phyloP scores from a whole-genome alignment of 2,329 filamentous ascomycete species.

The Nemania sp. region DNA sequence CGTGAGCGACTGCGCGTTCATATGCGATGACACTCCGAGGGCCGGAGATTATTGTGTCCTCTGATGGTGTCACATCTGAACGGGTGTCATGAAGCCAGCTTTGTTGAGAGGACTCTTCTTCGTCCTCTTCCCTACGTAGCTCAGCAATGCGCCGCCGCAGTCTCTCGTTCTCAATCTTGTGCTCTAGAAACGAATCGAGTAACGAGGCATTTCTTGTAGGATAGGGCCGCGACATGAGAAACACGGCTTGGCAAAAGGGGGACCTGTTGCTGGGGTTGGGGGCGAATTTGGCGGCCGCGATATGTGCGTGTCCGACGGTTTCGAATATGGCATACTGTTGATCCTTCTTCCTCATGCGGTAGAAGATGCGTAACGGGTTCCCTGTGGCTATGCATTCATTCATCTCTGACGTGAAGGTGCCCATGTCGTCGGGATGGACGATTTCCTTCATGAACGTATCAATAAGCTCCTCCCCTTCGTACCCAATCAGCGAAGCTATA shows the following conservation, averaged over 20 bases:
- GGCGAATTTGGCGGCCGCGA: conserved; percentile 69
- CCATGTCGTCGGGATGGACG: conserved; percentile 83
- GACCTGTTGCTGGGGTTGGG: conserved; percentile 67
- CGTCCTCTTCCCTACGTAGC: conserved; percentile 81
- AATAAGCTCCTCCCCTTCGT: conserved; percentile 69
- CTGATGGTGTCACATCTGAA: conserved; percentile 58
- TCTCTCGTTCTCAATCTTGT: conserved; percentile 95
- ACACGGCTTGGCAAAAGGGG: conserved; percentile 83
- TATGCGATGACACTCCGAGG: conserved; percentile 39
- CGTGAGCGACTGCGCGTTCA: conserved; percentile 48
- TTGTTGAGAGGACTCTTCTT: conserved; percentile 71
- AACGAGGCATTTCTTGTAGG: conserved; percentile 84
- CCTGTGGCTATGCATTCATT: conserved; percentile 85
- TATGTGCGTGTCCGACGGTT: conserved; percentile 89
- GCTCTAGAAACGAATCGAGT: conserved; percentile 90
- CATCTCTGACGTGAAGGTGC: conserved; percentile 83
- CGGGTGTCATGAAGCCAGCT: conserved; percentile 62
- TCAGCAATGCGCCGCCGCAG: conserved; percentile 83
- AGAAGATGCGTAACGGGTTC: conserved; percentile 82
- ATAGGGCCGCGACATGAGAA: conserved; percentile 90
- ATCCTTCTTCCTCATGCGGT: conserved; percentile 78
- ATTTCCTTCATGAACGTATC: conserved; percentile 79
- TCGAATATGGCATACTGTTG: conserved; percentile 81
- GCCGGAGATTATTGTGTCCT: conserved; percentile 48
- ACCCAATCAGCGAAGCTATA: conserved; percentile 74